phyloP scores from a whole-genome alignment of 1,139 yeast species.

The Candida dubliniensis region DNA sequence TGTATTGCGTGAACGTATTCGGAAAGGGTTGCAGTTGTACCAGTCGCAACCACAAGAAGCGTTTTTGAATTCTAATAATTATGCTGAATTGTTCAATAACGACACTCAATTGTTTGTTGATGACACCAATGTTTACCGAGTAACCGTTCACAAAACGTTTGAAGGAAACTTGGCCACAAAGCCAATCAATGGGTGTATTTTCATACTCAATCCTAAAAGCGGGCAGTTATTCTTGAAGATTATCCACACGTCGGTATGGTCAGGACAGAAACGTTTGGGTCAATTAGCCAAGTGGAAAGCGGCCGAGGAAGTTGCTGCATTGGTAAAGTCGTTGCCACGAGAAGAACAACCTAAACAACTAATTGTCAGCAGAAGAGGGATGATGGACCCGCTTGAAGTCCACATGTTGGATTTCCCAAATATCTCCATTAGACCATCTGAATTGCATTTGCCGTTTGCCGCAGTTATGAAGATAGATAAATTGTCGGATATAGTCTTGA shows the following conservation, averaged over 20 bases:
- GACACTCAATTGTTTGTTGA: conserved; percentile 85
- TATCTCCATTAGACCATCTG: conserved; percentile 85
- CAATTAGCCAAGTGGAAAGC: conserved; percentile 98
- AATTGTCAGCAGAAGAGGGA: conserved; percentile 86
- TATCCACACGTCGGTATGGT: conserved; percentile 94
- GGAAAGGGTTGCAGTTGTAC: conserved; percentile 90
- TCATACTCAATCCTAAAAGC: conserved; percentile 83
- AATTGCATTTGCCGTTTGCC: conserved; percentile 84
- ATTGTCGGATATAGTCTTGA: conserved; percentile 72
- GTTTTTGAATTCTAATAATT: conserved; percentile 82
- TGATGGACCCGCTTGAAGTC: conserved; percentile 92
- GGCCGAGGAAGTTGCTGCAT: conserved; percentile 95
- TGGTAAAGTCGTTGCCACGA: conserved; percentile 81
- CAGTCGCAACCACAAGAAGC: conserved; percentile 95
- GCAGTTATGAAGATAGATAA: conserved; percentile 84
- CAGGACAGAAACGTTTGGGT: conserved; percentile 93
- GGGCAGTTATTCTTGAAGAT: conserved; percentile 88
- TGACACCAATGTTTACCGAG: conserved; percentile 91
- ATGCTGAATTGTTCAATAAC: conserved; percentile 83
- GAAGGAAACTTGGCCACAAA: conserved; percentile 93
- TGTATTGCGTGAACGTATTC: conserved; percentile 87
- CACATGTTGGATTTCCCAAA: conserved; percentile 97
- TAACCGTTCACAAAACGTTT: conserved; percentile 87
- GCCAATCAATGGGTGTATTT: conserved; percentile 91
- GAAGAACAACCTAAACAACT: conserved; percentile 96